Evolutionary conservation across 2,329 filamentous ascomycete genomes (phyloP), one percentile per base, ranked within the genome.

Genomic region (Zymoseptoria tritici): DNA sequence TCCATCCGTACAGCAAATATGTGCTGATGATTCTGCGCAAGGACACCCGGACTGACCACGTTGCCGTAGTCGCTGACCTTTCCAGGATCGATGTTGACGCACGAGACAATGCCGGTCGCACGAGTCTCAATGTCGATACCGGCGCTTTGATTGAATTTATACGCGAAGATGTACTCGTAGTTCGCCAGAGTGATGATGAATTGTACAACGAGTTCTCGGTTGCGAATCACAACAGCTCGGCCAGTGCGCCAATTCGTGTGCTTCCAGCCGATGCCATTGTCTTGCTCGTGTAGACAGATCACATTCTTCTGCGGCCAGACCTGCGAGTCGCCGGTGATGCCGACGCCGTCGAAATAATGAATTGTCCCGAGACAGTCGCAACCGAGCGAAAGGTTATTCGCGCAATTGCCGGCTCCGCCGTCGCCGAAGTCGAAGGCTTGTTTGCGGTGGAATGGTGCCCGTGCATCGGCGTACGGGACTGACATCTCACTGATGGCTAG

Each of bases 341-440:
- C 75, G 22, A 84, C 76, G 2, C 78, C 79, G 58, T 85, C 84
- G 60, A 90, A 82, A 60, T 86, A 86, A 67, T 77, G 72, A 57
- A 68, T 66, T 7, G 64, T 65, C 6, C 87, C 87, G 0, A 90
- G 77, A 67, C 87, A 86, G 67, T 89, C 86, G 60, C 86, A 89
- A 16, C 86, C 86, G 2, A 89, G 77, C 16, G 79, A 77, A 1
- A 90, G 78, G 63, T 88, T 88, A 68, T 90, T 90, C 16, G 85
- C 84, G 54, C 80, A 83, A 54, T 83, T 80, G 1, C 87, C 87
- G 22, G 84, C 83, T 4, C 87, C 87, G 9, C 81, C 84, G 60
- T 90, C 86, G 7, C 87, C 87, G 61, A 90, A 83, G 66, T 90
- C 87, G 66, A 90, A 89, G 0, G 86, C 87, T 57, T 86, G 83